Evolutionary conservation across 805 yeast species (phyloP), one percentile per base, ranked within the genome.

Genomic region (Candida dajiaensis): DNA sequence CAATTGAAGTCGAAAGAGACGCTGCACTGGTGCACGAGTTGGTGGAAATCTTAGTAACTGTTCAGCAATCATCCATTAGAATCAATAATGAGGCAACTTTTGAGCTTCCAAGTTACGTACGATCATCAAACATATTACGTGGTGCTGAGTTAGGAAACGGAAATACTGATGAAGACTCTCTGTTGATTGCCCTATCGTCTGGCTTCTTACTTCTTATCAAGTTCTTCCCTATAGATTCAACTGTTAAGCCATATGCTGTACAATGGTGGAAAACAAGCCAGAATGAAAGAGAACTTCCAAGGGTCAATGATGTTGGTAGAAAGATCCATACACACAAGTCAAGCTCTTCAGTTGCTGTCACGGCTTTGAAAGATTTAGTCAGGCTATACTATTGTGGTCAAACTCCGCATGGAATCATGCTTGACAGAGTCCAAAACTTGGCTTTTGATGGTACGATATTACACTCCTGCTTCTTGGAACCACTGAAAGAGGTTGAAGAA

Each of bases 231-330:
- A 37, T 37, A 1, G 51, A 50, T 5, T 46, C 39, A 4, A 31
- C n/a, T 6, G 28, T 55, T 0, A 53, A 41, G 28, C 79, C 79
- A 1, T 71, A 68, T 49, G 70, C 71, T 10, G 76, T 74, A 0
- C 79, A 75, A 50, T 74, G 78, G 78, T 75, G 79, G 80, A 67
- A 50, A 58, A 29, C 56, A 57, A 37, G 50, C 44, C 23, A 33
- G 4, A 26, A 18, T 29, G 40, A 33, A 40, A 20, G 33, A 45
- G 19, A 60, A 57, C 22, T 47, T 56, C 40, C 52, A 46, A 23
- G 55, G 49, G 28, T 52, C 54, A 8, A 36, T 2, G 61, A 58
- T 19, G 49, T 53, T 35, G 66, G 67, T 6, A 51, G 49, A 26
- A 54, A 60, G 3, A 50, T 74, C 18, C 36, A 56, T 1, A 56